Percentiles rank a stretch among this genome's conserved stretches.
These are phyloP conservation scores for Suhomyces wounanorum DNA, from an alignment of 1,139 yeast genomes.

Conservation along the genomic window DNA sequence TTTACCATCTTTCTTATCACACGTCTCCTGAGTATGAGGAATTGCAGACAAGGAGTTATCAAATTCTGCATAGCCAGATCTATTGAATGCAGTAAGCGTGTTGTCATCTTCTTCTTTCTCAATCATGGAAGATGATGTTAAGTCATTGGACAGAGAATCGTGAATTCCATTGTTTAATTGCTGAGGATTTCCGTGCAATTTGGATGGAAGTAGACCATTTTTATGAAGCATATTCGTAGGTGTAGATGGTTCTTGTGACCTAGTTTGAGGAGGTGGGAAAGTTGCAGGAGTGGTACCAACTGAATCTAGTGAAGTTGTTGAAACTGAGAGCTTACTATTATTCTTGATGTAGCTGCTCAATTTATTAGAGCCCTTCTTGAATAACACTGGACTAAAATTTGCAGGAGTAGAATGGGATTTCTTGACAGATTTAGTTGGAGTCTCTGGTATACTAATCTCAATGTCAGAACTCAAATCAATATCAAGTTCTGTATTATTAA, in stretches of 20 bases:
- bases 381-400: constrained; percentile 33
- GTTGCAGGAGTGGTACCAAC: not conserved
- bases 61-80: constrained; percentile 2
- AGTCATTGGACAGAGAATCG: constrained; percentile 1
- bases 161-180: constrained; percentile 13
- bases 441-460: constrained; percentile 37
- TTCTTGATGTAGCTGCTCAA: constrained; percentile 12
- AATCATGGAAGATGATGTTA: not conserved
- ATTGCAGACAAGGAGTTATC: not conserved
- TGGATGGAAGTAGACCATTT: constrained; percentile 14
- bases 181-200: constrained; percentile 15
- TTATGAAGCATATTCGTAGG: constrained; percentile 26
- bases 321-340: constrained; percentile 12
- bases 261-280: constrained; percentile 5
- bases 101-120: constrained; percentile 13
- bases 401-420: constrained; percentile 36
- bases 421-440: constrained; percentile 46
- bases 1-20: constrained; percentile 7
- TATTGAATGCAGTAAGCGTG: constrained; percentile 12
- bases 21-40: constrained; percentile 10
- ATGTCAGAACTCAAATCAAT: constrained; percentile 24
- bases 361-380: constrained; percentile 14
- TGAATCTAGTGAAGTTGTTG: constrained; percentile 11
- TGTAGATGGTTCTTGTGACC: constrained; percentile 30
- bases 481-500: constrained; percentile 25